Conservation (phyloP, 2,329 filamentous ascomycete species). For the Cordyceps tenuipes region DNA sequence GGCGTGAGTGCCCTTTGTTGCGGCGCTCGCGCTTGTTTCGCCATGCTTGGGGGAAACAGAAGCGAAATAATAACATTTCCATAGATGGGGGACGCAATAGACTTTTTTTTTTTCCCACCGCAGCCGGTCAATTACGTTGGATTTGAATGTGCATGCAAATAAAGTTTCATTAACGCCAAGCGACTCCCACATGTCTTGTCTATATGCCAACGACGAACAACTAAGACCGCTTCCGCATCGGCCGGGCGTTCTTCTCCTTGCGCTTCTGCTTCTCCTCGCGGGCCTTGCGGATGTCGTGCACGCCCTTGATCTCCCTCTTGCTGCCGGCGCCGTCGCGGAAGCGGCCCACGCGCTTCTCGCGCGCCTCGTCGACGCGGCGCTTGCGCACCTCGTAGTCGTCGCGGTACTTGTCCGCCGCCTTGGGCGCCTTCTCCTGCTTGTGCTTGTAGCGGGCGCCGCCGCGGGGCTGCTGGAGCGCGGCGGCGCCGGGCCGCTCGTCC, state of each 20-base stretch:
- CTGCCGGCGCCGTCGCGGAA: conserved; percentile 67
- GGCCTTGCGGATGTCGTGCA: conserved; percentile 77
- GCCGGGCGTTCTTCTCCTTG: conserved; percentile 82
- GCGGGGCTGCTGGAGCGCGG: conserved; percentile 10
- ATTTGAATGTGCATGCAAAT: not conserved
- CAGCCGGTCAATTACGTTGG: not conserved
- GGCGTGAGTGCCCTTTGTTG: not conserved
- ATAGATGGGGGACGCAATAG: not conserved
- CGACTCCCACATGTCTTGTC: not conserved
- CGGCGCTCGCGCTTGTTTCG: not conserved
- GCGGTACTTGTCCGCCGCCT: conserved; percentile 84
- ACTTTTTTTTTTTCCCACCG: not conserved
- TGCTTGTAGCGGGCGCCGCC: conserved; percentile 61
- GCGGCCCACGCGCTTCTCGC: conserved; percentile 70
- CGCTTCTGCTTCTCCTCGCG: conserved; percentile 68
- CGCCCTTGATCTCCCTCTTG: conserved; percentile 68
- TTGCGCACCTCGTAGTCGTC: conserved; percentile 87
- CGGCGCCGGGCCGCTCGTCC: conserved; percentile 46
- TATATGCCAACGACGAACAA: not conserved
- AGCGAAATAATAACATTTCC: not conserved
- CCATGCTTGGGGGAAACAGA: not conserved
- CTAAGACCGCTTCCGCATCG: conserved; percentile 46
- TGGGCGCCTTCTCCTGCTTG: conserved; percentile 79
- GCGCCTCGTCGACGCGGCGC: conserved; percentile 80
- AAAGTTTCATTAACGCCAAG: not conserved